A percentile compares a stretch with the other conserved stretches of the same genome.
phyloP scores from a whole-genome alignment of 192 early-diverging fungal species.

The Entomortierella beljakovae region DNA sequence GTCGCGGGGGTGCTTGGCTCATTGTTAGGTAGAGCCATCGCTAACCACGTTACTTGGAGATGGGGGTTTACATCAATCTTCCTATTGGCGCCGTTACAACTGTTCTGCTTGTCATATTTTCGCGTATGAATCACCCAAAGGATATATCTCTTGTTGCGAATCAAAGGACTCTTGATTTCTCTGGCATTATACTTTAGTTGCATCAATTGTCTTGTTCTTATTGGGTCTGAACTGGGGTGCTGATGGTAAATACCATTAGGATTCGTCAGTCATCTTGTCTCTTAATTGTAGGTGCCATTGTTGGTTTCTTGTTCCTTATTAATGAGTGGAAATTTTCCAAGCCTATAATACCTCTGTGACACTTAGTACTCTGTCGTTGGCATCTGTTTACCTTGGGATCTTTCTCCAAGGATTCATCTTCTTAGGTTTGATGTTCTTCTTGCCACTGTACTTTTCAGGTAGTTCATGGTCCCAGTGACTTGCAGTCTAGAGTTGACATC shows the following conservation, averaged over 20 bases:
- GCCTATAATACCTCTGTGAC: constrained; percentile 66
- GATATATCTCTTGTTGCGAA: constrained; percentile 57
- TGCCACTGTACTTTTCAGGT: constrained; percentile 83
- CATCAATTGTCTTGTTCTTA: constrained; percentile 61
- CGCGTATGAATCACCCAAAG: constrained; percentile 46
- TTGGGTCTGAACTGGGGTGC: constrained; percentile 70
- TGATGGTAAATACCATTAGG: constrained; percentile 70
- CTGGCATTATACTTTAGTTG: constrained; percentile 65
- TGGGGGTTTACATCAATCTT: constrained; percentile 75
- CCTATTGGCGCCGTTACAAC: constrained; percentile 52
- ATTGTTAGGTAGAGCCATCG: constrained; percentile 73
- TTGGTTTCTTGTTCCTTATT: constrained; percentile 44
- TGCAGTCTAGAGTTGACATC: constrained; percentile 72
- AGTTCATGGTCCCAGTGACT: constrained; percentile 73
- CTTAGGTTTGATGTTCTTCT: constrained; percentile 71
- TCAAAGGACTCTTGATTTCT: constrained; percentile 68
- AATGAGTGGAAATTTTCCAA: background rate
- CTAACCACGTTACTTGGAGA: constrained; percentile 71
- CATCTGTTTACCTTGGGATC: constrained; percentile 64
- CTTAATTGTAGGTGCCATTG: constrained; percentile 44
- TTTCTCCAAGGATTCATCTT: constrained; percentile 69
- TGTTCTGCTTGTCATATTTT: constrained; percentile 18
- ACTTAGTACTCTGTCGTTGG: constrained; percentile 66
- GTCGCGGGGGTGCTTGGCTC: constrained; percentile 72
- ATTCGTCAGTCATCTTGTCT: constrained; percentile 6